A percentile compares a stretch with the other conserved stretches of the same genome.
phyloP scores from a whole-genome alignment of 352 stramenopile species.

The Pythium insidiosum region DNA sequence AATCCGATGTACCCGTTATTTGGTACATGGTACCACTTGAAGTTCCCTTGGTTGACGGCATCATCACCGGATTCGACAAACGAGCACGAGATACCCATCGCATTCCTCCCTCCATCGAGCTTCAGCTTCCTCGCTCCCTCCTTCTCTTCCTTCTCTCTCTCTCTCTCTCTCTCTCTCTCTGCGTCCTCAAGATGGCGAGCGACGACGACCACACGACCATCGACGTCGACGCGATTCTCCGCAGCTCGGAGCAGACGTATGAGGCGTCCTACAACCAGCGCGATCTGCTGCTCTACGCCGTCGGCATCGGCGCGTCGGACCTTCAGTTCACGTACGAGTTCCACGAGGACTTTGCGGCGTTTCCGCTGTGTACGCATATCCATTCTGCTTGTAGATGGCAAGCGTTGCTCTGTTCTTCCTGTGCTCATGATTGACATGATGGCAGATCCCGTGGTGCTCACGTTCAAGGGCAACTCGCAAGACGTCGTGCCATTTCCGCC shows the following conservation, averaged over 20 bases:
- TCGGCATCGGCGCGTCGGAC: constrained; percentile 80
- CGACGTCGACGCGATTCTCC: no score
- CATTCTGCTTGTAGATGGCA: background rate
- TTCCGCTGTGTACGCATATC: constrained; percentile 60
- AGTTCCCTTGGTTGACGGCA: no score
- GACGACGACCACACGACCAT: no score
- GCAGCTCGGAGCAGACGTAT: constrained; percentile 36
- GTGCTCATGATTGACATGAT: background rate
- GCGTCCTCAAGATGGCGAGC: no score
- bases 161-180: no score
- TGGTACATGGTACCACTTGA: no score
- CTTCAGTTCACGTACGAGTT: constrained; percentile 88
- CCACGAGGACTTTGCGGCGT: constrained; percentile 76
- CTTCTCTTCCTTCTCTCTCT: no score
- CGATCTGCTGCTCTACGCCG: constrained; percentile 85
- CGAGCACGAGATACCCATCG: no score
- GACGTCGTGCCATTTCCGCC: constrained; percentile 86
- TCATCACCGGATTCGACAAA: no score
- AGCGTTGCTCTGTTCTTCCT: background rate
- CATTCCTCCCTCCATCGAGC: no score
- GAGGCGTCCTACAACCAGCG: constrained; percentile 80
- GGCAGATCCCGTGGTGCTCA: constrained; percentile 73
- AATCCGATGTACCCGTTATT: no score
- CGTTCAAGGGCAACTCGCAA: constrained; percentile 83
- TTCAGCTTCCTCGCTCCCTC: no score